Percentiles rank a stretch among this genome's conserved stretches.
These are phyloP conservation scores for Plasmodium adleri DNA, from an alignment of 169 alveolate genomes.

Conservation along the genomic window DNA sequence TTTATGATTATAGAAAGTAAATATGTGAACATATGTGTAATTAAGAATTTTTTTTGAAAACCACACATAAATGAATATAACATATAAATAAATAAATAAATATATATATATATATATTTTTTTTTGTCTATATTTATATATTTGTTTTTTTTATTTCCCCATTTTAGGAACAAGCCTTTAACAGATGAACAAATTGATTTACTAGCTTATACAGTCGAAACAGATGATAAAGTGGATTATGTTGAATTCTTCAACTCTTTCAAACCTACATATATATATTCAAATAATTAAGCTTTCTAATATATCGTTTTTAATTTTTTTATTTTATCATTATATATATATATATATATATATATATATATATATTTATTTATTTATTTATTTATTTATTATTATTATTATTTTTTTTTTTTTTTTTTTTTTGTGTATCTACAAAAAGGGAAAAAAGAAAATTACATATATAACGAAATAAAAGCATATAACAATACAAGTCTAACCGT, in stretches of 20 bases:
- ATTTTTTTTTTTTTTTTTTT: conserved; percentile 1
- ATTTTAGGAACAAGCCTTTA: conserved; percentile 79
- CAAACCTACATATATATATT: conserved; percentile 72
- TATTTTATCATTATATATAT: background rate
- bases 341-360: background rate
- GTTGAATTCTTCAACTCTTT: conserved; percentile 81
- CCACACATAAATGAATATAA: too few relatives aligned
- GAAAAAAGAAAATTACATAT: too few relatives aligned
- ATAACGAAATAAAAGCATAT: too few relatives aligned
- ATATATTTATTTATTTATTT: background rate
- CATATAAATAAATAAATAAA: too few relatives aligned
- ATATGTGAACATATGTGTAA: too few relatives aligned
- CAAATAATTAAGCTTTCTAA: background rate
- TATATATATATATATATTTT: background rate
- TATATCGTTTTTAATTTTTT: background rate
- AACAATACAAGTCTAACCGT: too few relatives aligned
- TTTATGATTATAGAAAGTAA: too few relatives aligned
- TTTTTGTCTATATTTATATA: background rate
- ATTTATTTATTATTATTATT: background rate
- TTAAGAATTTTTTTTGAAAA: too few relatives aligned
- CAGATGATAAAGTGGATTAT: conserved; percentile 80
- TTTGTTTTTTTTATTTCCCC: background rate
- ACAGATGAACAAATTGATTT: conserved; percentile 84
- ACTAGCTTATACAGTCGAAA: conserved; percentile 77
- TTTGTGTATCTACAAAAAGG: background rate